Evolutionary conservation across 129 eudicot species (phyloP), one percentile per base, ranked within the genome.

Genomic region (Silybum marianum): DNA sequence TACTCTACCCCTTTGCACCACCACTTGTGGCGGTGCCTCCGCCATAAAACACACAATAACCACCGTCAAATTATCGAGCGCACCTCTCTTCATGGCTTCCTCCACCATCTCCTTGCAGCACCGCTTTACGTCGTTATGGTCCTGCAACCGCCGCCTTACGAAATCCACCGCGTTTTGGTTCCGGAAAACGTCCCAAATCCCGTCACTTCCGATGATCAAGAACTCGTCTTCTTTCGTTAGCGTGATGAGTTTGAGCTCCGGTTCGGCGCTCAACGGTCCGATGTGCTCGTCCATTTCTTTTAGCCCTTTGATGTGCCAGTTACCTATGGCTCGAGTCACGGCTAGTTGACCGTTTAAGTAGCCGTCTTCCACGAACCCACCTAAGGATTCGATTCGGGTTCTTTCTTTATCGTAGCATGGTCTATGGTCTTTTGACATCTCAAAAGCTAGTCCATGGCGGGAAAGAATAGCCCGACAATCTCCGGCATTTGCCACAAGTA

Each of bases 401-500:
- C 90, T 69, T 77, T 95, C 99, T 44, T 72, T 82, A 9, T 80
- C 80, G 24, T 91, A 89, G 63, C 92, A 89, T 7, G 98, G 95
- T 54, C 93, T 76, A 82, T 95, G 99, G 78, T 95, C 99, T 78
- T 92, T 83, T 12, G 99, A 95, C 98, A 95, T 90, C 84, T 89
- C 98, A 11, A 95, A 42, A 12, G 97, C 99, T 72, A 87, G 44
- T 60, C 99, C 99, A 6, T 85, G 73, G 24, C 97, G 91, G 14
- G 97, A 95, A 24, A 95, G 80, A 4, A 92, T 88, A 6, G 99
- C 99, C 24, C 99, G 90, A 69, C 98, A 90, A 66, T 95, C 99
- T 75, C 99, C 99, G 21, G 97, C 98, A 80, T 95, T 95, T 36
- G 99, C 98, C 14, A 95, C 98, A 0, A 95, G 99, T 69, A 95